Evolutionary conservation across 2,329 filamentous ascomycete genomes (phyloP).

Genomic region (Trichoderma koningiopsis): DNA sequence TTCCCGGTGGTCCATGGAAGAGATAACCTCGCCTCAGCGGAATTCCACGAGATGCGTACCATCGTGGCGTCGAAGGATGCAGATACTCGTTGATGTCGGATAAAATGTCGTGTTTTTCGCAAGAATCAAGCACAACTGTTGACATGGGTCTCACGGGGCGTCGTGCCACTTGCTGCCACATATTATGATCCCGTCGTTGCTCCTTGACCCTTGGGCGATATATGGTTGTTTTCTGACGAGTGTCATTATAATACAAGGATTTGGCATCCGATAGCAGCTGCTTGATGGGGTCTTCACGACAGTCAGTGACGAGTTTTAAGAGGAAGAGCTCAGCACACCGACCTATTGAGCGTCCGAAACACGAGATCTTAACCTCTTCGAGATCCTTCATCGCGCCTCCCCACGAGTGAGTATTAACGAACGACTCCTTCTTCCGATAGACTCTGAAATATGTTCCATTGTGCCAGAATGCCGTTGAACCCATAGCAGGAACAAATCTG

Average conservation of each 20-base stretch:
- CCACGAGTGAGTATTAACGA: conserved; percentile 38
- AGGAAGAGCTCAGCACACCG: conserved; percentile 17
- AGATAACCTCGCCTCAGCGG: conserved; percentile 77
- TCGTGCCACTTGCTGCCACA: conserved; percentile 60
- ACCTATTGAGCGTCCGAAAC: conserved; percentile 52
- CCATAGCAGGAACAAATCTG: conserved; percentile 57
- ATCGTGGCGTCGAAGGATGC: conserved; percentile 67
- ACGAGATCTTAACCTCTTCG: conserved; percentile 57
- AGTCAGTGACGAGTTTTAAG: background rate
- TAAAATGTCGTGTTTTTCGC: conserved; percentile 67
- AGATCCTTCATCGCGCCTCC: conserved; percentile 50
- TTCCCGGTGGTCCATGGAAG: conserved; percentile 74
- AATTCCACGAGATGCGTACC: conserved; percentile 76
- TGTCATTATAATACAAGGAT: conserved; percentile 52
- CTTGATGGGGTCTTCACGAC: conserved; percentile 53
- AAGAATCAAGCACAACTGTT: conserved; percentile 72
- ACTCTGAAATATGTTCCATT: conserved; percentile 53
- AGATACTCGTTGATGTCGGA: conserved; percentile 78
- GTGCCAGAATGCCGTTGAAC: conserved; percentile 58
- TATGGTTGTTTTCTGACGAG: conserved; percentile 60
- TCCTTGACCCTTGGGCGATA: conserved; percentile 54
- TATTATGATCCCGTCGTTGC: conserved; percentile 48
- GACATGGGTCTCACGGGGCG: conserved; percentile 70
- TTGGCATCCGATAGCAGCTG: conserved; percentile 56
- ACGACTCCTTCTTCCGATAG: conserved; percentile 48